Evolutionary conservation across 1,139 yeast species (phyloP), one percentile per base, ranked within the genome.

Genomic region (Lodderomyces beijingensis): DNA sequence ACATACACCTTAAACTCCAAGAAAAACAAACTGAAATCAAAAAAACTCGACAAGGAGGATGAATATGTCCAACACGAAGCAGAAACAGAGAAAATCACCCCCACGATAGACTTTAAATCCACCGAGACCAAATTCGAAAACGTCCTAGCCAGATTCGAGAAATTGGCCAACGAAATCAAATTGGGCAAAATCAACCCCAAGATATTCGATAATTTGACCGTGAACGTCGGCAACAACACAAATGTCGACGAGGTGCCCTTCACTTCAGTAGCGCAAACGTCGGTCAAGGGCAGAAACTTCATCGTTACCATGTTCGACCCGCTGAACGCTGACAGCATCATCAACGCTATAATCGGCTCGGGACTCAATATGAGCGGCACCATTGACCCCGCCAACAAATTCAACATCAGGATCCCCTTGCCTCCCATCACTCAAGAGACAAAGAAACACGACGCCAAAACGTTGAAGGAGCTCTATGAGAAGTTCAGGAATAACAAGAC

Each of bases 231-330:
- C 5, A 29, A 30, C 19, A 32, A 31, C 5, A 32, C 29, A 4
- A 66, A 65, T 16, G 72, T 73, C 31, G 66, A 67, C 24, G 60
- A 39, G 8, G 61, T 57, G 5, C 68, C 66, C 5, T 82, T 81
- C 50, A 70, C 74, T 4, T 67, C 77, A 6, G 57, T 88, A 20
- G 96, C 96, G 1, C 84, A 85, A 40, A 79, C 94, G 5, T 70
- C 86, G 1, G 50, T 79, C 33, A 83, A 86, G 47, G 91, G 91
- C 8, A 70, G 86, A 47, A 69, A 77, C 38, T 65, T 84, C 32
- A 61, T 77, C 30, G 72, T 89, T 19, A 87, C 95, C 0, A 91
- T 88, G 2, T 89, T 81, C 55, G 96, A 88, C 47, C 93, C 95
- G 8, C 65, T 65, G 32, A 72, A 85, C 45, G 70, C 77, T 17